Evolutionary conservation across 1,139 yeast species (phyloP).

Genomic region (Maudiozyma humilis): DNA sequence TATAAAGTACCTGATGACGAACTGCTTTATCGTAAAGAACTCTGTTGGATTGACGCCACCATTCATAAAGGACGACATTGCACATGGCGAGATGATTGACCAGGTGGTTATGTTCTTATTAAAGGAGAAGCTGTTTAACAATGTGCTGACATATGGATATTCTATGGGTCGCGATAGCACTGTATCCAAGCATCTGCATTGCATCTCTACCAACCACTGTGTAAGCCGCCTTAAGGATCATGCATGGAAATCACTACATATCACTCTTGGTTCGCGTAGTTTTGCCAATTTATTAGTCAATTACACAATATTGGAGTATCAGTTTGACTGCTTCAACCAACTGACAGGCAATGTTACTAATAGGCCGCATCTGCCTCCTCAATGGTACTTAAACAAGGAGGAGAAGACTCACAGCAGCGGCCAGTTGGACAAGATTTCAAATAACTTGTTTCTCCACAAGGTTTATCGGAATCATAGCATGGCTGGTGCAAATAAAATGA

Average conservation of each 20-base stretch:
- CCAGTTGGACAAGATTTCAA: not conserved
- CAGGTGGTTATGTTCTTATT: conserved; percentile 18
- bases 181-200: conserved; percentile 17
- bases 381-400: conserved; percentile 9
- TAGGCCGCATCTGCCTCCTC: conserved; percentile 20
- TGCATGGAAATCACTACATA: conserved; percentile 22
- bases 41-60: conserved; percentile 4
- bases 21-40: conserved; percentile 10
- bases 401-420: not conserved
- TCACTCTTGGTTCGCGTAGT: conserved; percentile 19
- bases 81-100: conserved; percentile 18
- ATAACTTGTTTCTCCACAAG: conserved; percentile 7
- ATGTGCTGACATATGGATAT: conserved; percentile 26
- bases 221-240: conserved; percentile 17
- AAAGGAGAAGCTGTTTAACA: conserved; percentile 11
- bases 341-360: conserved; percentile 23
- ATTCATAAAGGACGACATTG: not conserved
- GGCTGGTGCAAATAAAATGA: conserved; percentile 5
- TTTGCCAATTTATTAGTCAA: conserved; percentile 24
- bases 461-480: not conserved
- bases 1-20: conserved; percentile 2
- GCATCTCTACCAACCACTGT: conserved; percentile 18
- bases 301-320: conserved; percentile 17
- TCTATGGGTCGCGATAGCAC: conserved; percentile 15
- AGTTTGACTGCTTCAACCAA: conserved; percentile 16